phyloP scores from a whole-genome alignment of 352 stramenopile species.

The Phytophthora quininea region DNA sequence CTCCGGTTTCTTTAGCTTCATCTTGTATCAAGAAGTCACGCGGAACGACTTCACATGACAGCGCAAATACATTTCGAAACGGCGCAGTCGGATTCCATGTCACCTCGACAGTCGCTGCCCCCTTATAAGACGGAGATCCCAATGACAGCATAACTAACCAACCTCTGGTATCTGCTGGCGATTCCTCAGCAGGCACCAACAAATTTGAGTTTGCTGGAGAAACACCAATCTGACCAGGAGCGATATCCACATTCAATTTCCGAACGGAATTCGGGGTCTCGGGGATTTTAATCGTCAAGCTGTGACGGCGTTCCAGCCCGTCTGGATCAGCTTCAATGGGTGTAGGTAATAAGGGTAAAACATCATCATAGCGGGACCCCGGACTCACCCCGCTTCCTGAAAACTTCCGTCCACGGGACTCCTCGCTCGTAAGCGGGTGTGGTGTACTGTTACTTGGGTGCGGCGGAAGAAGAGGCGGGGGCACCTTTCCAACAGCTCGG shows the following conservation, averaged over 20 bases:
- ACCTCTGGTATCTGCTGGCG: conserved; percentile 56
- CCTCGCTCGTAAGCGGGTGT: conserved; percentile 15
- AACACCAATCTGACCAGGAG: conserved; percentile 43
- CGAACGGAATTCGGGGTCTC: conserved; percentile 16
- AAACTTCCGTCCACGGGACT: conserved; percentile 18
- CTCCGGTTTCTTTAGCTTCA: conserved; percentile 11
- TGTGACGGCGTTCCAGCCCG: conserved; percentile 22
- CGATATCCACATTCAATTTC: conserved; percentile 38
- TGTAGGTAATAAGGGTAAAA: conserved; percentile 24
- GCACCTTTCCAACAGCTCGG: conserved; percentile 64
- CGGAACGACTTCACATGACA: conserved; percentile 51
- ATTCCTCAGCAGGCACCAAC: conserved; percentile 79
- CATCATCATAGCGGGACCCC: conserved; percentile 34
- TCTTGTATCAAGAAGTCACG: conserved; percentile 36
- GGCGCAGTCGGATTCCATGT: conserved; percentile 54
- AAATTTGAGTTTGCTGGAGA: conserved; percentile 54
- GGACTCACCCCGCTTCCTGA: conserved; percentile 5
- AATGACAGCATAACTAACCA: conserved; percentile 61
- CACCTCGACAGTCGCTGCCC: conserved; percentile 49
- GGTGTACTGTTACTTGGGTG: conserved; percentile 34
- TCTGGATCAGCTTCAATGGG: conserved; percentile 17
- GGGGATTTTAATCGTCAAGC: conserved; percentile 37
- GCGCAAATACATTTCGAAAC: conserved; percentile 58
- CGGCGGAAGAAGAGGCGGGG: conserved; percentile 52
- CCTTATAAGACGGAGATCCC: conserved; percentile 42